Conservation (phyloP, 2,329 filamentous ascomycete species). For the Metarhizium humberi region DNA sequence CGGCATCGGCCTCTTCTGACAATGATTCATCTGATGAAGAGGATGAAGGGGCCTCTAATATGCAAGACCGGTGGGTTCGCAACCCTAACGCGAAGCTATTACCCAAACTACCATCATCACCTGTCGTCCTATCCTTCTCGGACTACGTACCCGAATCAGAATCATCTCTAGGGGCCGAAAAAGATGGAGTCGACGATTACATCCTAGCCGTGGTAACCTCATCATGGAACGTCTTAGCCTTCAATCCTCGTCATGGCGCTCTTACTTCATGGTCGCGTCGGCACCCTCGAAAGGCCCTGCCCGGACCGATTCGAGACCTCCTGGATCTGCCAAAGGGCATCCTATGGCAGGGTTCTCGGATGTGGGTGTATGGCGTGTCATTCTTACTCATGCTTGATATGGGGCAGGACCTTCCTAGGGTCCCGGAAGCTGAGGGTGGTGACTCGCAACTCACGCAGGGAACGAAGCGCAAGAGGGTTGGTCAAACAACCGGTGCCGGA, state of each 20-base stretch:
- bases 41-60: conserved; percentile 33
- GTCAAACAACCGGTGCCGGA: conserved; percentile 41
- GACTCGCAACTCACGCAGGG: conserved; percentile 17
- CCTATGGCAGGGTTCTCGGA: conserved; percentile 68
- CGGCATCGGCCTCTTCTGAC: conserved; percentile 24
- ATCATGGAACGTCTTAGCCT: conserved; percentile 60
- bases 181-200: conserved; percentile 32
- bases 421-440: conserved; percentile 20
- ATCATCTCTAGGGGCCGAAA: conserved; percentile 16
- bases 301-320: conserved; percentile 61
- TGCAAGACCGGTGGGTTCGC: conserved; percentile 56
- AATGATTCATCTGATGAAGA: conserved; percentile 27
- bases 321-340: conserved; percentile 76
- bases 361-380: conserved; percentile 80
- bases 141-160: conserved; percentile 31
- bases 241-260: conserved; percentile 67
- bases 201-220: conserved; percentile 44
- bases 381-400: conserved; percentile 94
- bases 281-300: conserved; percentile 69
- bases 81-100: conserved; percentile 63
- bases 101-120: conserved; percentile 55
- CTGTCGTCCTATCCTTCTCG: conserved; percentile 61
- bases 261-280: conserved; percentile 79
- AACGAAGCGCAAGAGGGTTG: conserved; percentile 46
- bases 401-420: conserved; percentile 52